Evolutionary conservation across 2,329 filamentous ascomycete species (phyloP).

Genomic region (Penicillium griseofulvum): DNA sequence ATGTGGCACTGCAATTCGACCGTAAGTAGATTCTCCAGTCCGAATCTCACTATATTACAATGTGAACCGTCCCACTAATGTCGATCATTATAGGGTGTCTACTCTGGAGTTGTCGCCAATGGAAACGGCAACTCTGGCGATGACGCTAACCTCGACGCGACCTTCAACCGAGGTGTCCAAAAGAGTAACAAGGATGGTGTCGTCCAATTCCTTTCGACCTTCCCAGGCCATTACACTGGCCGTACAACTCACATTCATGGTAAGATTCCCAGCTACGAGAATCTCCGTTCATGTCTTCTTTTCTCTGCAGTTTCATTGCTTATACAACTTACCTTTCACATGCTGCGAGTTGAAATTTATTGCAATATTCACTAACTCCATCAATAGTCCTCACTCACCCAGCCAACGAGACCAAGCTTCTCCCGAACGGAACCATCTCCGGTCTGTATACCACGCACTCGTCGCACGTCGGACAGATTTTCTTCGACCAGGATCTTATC

Average conservation of each 20-base stretch:
- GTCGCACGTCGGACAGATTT: slow-evolving; percentile 63
- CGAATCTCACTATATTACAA: too few relatives aligned
- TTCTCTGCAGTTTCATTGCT: not conserved
- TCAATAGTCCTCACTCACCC: slow-evolving; percentile 32
- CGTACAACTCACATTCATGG: slow-evolving; percentile 38
- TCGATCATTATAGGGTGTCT: slow-evolving; percentile 32
- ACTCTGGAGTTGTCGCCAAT: slow-evolving; percentile 37
- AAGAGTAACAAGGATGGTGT: slow-evolving; percentile 43
- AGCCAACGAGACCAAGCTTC: slow-evolving; percentile 32
- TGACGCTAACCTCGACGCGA: slow-evolving; percentile 41
- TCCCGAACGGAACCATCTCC: slow-evolving; percentile 52
- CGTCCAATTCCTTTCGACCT: slow-evolving; percentile 43
- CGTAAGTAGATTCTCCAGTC: slow-evolving; percentile 12
- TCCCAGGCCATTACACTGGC: slow-evolving; percentile 49
- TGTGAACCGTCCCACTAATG: not conserved
- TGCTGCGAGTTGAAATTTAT: not conserved
- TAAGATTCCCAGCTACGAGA: slow-evolving; percentile 2
- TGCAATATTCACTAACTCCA: not conserved
- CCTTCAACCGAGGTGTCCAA: slow-evolving; percentile 48
- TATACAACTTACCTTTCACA: not conserved
- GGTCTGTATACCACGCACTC: slow-evolving; percentile 45
- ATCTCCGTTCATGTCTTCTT: not conserved
- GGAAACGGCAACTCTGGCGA: slow-evolving; percentile 42
- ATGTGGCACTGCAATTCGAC: slow-evolving; percentile 46
- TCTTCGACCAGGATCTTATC: slow-evolving; percentile 62